Base-by-base conservation (phyloP, 306 rosid species). In the Dryas octopetala region DNA sequence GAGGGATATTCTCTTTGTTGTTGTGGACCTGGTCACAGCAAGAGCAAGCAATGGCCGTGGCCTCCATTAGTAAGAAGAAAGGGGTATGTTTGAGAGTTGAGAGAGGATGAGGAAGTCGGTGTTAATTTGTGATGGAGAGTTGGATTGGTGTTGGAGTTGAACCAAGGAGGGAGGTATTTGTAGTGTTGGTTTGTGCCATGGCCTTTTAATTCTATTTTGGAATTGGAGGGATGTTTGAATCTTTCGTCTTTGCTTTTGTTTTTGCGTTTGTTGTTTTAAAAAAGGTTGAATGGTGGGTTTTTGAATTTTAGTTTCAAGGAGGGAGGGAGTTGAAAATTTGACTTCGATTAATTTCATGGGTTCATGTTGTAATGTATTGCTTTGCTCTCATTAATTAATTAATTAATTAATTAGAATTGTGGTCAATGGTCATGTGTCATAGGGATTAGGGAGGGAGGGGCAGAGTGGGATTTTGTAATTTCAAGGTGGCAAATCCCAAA, bases 1-100 rank as follows among this genome's bases (percentile, higher is more conserved):
- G 48, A 26, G 60, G 61, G 48, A 51, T 28, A 60, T 69, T 69
- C 74, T 69, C 61, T 15, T 32, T 69, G 32, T 51, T 69, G 28
- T 69, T 49, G 48, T 14, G 43, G 66, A 61, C 17, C 14, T 11
- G 19, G 10, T 62, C 48, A 38, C 48, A 40, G 67, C 13, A 6
- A 15, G 9, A 5, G 9, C 8, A 5, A 46, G 49, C 49, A 46
- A 9, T 50, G 19, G 45, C 8, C 8, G 2, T 26, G 58, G 9
- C 62, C 10, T 28, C 61, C 61, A 51, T 51, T 9, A 16, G 9
- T 0, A 5, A 3, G 0, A 61, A 14, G 16, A 1, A 7, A 32
- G 2, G 38, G 38, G 38, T 32, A 19, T 61, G 45, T 40, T 62
- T 38, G 60, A 51, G 61, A 51, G n/a, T 68, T 5, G 15, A 61